phyloP scores from a whole-genome alignment of 345 rosid species.

The Arabidopsis thaliana region TAIR10.1 NC_003070.9:3652001-3652500 shows the following conservation, averaged over 20 bases:
- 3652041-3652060: constrained; percentile 18
- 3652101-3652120: constrained; percentile 98
- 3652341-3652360: constrained; percentile 81
- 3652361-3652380: constrained; percentile 96
- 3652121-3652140: constrained; percentile 99
- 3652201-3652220: constrained; percentile 97
- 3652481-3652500: constrained; percentile 48
- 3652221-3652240: constrained; percentile 83
- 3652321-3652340: constrained; percentile 79
- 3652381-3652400: constrained; percentile 68
- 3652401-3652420: constrained; percentile 73
- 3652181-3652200: constrained; percentile 95
- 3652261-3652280: constrained; percentile 43
- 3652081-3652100: constrained; percentile 12
- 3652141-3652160: constrained; percentile 95
- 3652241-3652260: constrained; percentile 45
- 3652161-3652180: constrained; percentile 97
- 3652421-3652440: constrained; percentile 57
- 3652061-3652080: constrained; percentile 19
- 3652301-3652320: constrained; percentile 73
- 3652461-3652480: constrained; percentile 61
- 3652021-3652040: constrained; percentile 25
- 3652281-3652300: constrained; percentile 28
- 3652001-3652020: constrained; percentile 16
- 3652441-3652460: constrained; percentile 67